A percentile compares a stretch with the other conserved stretches of the same genome.
Conservation (phyloP, 768 basidiomycete species). For the Cystobasidium tubakii region DNA sequence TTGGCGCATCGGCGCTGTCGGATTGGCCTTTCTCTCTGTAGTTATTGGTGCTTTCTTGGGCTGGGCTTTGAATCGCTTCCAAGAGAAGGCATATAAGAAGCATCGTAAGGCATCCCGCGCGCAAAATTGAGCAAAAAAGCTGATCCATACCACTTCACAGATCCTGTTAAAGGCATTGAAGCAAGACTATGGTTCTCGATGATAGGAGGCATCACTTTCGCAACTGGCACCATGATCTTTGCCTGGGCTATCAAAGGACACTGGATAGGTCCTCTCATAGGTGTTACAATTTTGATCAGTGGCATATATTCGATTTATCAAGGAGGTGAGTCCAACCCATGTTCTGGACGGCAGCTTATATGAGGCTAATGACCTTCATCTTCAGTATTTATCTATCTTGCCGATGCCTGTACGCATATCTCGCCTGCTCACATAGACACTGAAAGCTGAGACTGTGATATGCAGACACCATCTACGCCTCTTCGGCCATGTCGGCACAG, state of each 20-base stretch:
- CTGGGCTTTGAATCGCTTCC: conserved; percentile 10
- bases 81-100: conserved; percentile 23
- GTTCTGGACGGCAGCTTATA: neutral
- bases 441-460: neutral
- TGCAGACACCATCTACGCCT: conserved; percentile 28
- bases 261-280: conserved; percentile 34
- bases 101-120: neutral
- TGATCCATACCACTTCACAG: neutral
- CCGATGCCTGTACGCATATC: conserved; percentile 25
- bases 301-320: conserved; percentile 35
- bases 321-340: conserved; percentile 7
- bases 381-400: conserved; percentile 34
- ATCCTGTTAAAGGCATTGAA: conserved; percentile 26
- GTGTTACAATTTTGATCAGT: conserved; percentile 30
- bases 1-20: conserved; percentile 19
- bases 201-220: conserved; percentile 29
- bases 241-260: conserved; percentile 34
- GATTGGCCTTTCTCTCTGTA: conserved; percentile 29
- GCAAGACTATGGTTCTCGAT: conserved; percentile 32
- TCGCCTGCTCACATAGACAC: neutral
- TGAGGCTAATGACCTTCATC: neutral
- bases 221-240: conserved; percentile 33
- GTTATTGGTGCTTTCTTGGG: conserved; percentile 24
- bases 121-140: neutral
- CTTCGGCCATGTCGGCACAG: conserved; percentile 25